These are phyloP conservation scores for Heterobasidion occidentale DNA, from an alignment of 1,284 basidiomycete genomes.

Conservation along the genomic window DNA sequence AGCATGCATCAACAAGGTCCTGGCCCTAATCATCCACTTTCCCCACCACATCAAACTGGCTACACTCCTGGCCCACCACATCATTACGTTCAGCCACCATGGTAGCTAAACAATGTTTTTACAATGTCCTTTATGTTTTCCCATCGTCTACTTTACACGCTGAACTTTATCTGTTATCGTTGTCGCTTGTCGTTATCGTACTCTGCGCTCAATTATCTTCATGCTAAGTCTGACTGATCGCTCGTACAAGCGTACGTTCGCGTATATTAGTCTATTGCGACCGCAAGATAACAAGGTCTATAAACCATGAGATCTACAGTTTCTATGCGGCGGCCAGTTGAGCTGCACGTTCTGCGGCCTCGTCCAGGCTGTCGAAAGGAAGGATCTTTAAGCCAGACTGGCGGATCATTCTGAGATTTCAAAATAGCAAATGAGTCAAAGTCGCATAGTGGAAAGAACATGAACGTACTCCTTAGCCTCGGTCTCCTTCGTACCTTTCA, in stretches of 20 bases:
- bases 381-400: slow-evolving; percentile 91
- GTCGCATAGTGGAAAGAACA: not conserved
- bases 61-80: slow-evolving; percentile 13
- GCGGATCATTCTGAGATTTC: slow-evolving; percentile 69
- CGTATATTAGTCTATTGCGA: not conserved
- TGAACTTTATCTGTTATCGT: slow-evolving; percentile 19
- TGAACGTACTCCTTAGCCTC: slow-evolving; percentile 86
- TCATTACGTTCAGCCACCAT: slow-evolving; percentile 28
- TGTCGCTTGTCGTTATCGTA: slow-evolving; percentile 2
- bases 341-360: slow-evolving; percentile 82
- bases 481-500: slow-evolving; percentile 95
- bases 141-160: not conserved
- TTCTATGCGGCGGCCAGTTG: slow-evolving; percentile 39
- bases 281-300: not conserved
- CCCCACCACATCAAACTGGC: not conserved
- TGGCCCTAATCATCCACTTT: not conserved
- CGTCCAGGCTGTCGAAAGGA: slow-evolving; percentile 80
- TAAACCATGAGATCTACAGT: not conserved
- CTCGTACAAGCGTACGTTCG: not conserved
- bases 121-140: slow-evolving; percentile 11
- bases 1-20: slow-evolving; percentile 12
- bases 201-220: not conserved
- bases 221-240: not conserved
- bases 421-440: not conserved
- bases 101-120: slow-evolving; percentile 22